These are phyloP conservation scores for Aspergillus fumigatus DNA, from an alignment of 2,329 filamentous ascomycete genomes.

Conservation along the genomic window DNA sequence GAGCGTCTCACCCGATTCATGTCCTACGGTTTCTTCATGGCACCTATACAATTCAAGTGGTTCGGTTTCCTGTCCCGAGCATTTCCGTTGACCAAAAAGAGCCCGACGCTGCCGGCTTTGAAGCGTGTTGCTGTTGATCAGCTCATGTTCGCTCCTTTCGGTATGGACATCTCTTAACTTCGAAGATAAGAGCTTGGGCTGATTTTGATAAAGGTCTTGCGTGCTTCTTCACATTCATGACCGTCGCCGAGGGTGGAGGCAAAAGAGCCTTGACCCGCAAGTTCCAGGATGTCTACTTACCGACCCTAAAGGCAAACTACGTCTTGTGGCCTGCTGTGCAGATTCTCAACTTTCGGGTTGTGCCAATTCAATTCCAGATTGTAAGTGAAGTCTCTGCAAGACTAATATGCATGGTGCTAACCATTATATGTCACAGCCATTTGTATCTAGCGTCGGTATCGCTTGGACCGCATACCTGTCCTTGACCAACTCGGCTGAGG, in stretches of 20 bases:
- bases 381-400: conserved; percentile 52
- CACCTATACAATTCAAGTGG: conserved; percentile 92
- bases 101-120: conserved; percentile 70
- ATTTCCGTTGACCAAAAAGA: conserved; percentile 79
- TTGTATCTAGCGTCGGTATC: conserved; percentile 92
- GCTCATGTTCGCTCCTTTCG: conserved; percentile 84
- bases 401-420: conserved; percentile 3
- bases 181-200: conserved; percentile 6
- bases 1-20: conserved; percentile 92
- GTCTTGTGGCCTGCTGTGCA: conserved; percentile 94
- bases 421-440: conserved; percentile 58
- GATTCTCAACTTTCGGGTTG: conserved; percentile 90
- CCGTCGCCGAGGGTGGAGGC: conserved; percentile 86
- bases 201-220: conserved; percentile 56
- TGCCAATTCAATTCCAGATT: conserved; percentile 94
- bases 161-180: conserved; percentile 41
- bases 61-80: conserved; percentile 76
- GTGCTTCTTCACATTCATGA: conserved; percentile 95
- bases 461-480: conserved; percentile 97
- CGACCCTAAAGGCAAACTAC: conserved; percentile 92
- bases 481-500: conserved; percentile 80
- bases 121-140: conserved; percentile 93
- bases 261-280: conserved; percentile 74
- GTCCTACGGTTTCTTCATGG: conserved; percentile 96
- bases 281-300: conserved; percentile 88